Conservation (phyloP, 129 eudicot species). For the Oenanthe sinensis region DNA sequence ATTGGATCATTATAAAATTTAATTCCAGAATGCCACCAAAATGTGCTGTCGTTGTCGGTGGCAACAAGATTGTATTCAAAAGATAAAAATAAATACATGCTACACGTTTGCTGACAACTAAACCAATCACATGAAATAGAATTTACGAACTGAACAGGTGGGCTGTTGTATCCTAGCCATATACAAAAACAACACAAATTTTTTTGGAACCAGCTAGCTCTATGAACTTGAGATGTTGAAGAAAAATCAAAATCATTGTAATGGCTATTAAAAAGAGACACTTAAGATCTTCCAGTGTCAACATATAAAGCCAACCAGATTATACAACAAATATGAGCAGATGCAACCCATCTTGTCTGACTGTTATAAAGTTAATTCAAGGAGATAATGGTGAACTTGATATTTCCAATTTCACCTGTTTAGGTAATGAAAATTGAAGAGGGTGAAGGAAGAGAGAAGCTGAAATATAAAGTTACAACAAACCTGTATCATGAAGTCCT, state of each 20-base stretch:
- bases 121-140: background rate
- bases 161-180: background rate
- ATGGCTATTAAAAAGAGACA: background rate
- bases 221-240: background rate
- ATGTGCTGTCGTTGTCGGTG: background rate
- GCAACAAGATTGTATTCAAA: background rate
- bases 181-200: no score
- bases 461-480: background rate
- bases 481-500: slow-evolving; percentile 99
- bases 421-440: background rate
- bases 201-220: background rate
- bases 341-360: background rate
- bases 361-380: no score
- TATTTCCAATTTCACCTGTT: background rate
- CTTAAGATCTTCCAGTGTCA: background rate
- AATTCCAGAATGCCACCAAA: background rate
- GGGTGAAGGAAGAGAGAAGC: background rate
- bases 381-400: background rate
- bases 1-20: background rate
- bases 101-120: background rate
- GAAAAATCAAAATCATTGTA: background rate
- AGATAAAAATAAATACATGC: background rate
- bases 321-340: background rate
- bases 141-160: background rate
- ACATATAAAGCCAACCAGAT: background rate